Evolutionary conservation across 2,329 filamentous ascomycete species (phyloP).

Genomic region (Botrytis porri): DNA sequence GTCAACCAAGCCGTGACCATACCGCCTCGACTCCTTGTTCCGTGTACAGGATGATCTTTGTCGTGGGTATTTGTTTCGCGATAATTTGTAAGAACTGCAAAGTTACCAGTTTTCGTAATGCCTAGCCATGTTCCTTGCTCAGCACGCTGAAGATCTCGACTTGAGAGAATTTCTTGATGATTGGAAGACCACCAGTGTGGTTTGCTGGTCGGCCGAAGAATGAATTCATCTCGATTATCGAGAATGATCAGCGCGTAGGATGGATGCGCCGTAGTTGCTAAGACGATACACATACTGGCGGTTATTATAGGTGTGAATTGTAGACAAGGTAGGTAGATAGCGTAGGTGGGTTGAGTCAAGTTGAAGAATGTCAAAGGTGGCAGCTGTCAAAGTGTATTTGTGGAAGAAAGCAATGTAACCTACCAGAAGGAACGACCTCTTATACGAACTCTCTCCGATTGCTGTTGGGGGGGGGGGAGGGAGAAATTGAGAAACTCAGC

Average conservation of each 20-base stretch:
- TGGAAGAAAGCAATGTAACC: slow-evolving; percentile 6
- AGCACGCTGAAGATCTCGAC: slow-evolving; percentile 58
- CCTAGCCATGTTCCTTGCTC: slow-evolving; percentile 67
- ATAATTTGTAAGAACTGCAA: slow-evolving; percentile 66
- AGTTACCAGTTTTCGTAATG: slow-evolving; percentile 55
- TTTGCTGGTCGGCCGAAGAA: slow-evolving; percentile 60
- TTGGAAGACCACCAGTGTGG: slow-evolving; percentile 57
- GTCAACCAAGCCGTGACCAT: slow-evolving; percentile 64
- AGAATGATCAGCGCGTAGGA: slow-evolving; percentile 71
- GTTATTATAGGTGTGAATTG: slow-evolving; percentile 1
- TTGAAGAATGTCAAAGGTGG: slow-evolving; percentile 13
- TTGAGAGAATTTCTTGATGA: slow-evolving; percentile 49
- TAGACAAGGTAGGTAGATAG: not conserved
- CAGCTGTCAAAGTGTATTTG: not conserved
- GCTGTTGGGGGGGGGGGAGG: not conserved
- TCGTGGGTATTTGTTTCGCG: slow-evolving; percentile 53
- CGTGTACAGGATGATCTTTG: slow-evolving; percentile 51
- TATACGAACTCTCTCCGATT: not conserved
- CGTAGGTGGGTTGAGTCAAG: not conserved
- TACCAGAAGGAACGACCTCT: slow-evolving; percentile 8
- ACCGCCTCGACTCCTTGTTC: slow-evolving; percentile 56
- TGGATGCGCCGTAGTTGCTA: slow-evolving; percentile 73
- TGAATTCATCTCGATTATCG: slow-evolving; percentile 75
- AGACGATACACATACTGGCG: slow-evolving; percentile 69
- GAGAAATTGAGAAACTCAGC: not conserved